A percentile compares a stretch with the other conserved stretches of the same genome.
Conservation (phyloP, 169 alveolate species). For the Cryptosporidium sp. region DNA sequence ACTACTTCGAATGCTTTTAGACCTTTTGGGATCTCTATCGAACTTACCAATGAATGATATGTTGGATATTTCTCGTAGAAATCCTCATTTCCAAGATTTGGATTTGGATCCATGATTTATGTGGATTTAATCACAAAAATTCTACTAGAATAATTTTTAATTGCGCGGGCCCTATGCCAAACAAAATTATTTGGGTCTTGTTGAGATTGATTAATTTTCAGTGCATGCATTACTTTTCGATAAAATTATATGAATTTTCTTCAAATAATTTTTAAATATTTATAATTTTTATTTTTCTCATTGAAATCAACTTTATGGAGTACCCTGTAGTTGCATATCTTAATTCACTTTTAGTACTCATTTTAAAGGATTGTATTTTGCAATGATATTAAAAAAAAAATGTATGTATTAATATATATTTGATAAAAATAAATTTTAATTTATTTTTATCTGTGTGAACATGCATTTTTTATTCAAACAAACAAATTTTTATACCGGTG, state of each 20-base stretch:
- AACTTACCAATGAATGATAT: conserved; percentile 11
- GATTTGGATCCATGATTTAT: conserved; percentile 13
- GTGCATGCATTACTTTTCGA: neutral
- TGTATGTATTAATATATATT: no score
- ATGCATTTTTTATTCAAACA: neutral
- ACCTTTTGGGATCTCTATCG: conserved; percentile 51
- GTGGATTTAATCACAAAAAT: neutral
- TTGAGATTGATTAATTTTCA: neutral
- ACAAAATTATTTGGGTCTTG: neutral
- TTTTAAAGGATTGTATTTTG: no score
- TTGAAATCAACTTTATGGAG: neutral
- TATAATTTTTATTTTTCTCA: no score
- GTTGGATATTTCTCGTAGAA: conserved; percentile 55
- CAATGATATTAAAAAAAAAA: no score
- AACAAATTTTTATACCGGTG: conserved; percentile 4
- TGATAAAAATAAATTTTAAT: neutral
- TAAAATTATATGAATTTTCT: no score
- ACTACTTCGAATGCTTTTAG: conserved; percentile 44
- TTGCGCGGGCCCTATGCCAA: neutral
- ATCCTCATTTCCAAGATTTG: conserved; percentile 33
- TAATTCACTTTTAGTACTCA: neutral
- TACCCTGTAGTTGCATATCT: neutral
- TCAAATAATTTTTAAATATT: no score
- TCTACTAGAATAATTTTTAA: neutral
- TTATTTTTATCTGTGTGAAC: neutral